Evolutionary conservation across 257 asterid species (phyloP).

Genomic region (Echites panduratus): DNA sequence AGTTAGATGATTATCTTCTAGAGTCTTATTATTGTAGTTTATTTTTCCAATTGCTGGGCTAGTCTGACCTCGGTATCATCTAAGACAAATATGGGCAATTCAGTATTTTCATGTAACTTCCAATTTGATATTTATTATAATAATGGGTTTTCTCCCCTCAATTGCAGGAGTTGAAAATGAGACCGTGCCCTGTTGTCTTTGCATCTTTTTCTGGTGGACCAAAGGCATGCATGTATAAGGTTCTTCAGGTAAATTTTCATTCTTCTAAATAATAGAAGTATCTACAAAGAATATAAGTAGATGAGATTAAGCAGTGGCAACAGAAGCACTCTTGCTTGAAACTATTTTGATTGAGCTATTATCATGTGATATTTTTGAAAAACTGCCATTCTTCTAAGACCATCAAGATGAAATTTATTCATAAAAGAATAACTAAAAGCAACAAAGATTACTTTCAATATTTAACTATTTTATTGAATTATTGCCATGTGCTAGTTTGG

Average conservation of each 20-base stretch:
- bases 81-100: neutral
- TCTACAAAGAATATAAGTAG: neutral
- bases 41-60: neutral
- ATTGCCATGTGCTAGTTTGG: neutral
- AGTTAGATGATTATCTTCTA: neutral
- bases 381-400: neutral
- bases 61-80: neutral
- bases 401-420: neutral
- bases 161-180: constrained; percentile 69
- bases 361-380: neutral
- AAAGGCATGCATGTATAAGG: constrained; percentile 93
- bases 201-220: constrained; percentile 98
- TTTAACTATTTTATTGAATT: neutral
- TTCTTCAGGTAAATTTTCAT: constrained; percentile 64
- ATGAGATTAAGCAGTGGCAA: neutral
- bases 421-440: neutral
- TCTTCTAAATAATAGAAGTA: neutral
- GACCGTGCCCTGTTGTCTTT: constrained; percentile 85
- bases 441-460: neutral
- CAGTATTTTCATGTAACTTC: neutral
- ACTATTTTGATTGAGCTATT: neutral
- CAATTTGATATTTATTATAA: neutral
- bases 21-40: neutral
- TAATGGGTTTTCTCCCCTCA: neutral
- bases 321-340: neutral